Base-by-base conservation (phyloP, 805 yeast genomes). In the Nakazawaea ernobii region DNA sequence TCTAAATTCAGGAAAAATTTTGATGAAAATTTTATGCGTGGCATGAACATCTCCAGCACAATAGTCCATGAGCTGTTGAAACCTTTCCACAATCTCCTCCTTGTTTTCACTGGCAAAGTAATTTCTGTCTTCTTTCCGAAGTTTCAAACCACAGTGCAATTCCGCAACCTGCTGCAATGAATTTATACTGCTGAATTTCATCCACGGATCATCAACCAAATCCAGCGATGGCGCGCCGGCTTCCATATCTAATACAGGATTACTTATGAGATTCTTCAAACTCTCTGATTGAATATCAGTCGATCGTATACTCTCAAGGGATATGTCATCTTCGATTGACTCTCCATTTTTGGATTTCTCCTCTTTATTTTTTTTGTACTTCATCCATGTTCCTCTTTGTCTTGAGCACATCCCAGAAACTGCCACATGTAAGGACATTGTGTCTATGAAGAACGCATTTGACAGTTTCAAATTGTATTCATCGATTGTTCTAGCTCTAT, bases 361-460 rank as follows among this genome's bases (percentile, higher is more conserved):
- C 39, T 53, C 7, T 49, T 55, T n/a, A 42, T 63, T 66, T 52
- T 73, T 82, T 37, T 68, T 72, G 55, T 75, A 81, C 50, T 77
- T 80, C 55, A 77, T 62, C 86, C 94, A 94, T 14, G 76, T 72
- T 0, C 89, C 84, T 51, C 98, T 66, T 59, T 94, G 99, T 55
- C 87, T 81, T 2, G 97, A 87, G 61, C 97, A 88, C 77, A 94
- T 84, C 0, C 99, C 99, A 43, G 84, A 80, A 0, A 82, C 79
- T 1, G 98, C 95, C 32, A 91, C 80, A 64, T 94, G 99, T 15
- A 94, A 67, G 1, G 97, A 84, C 90, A 92, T 86, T 1, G 96
- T 91, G 63, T 94, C 99, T 49, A 95, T 54, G 58, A 70, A 94
- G 63, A 89, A 90, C 1, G 87, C 86, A 54, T 83, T 80, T 0